These are phyloP conservation scores for Candida germanica DNA, from an alignment of 805 yeast genomes.

Conservation along the genomic window DNA sequence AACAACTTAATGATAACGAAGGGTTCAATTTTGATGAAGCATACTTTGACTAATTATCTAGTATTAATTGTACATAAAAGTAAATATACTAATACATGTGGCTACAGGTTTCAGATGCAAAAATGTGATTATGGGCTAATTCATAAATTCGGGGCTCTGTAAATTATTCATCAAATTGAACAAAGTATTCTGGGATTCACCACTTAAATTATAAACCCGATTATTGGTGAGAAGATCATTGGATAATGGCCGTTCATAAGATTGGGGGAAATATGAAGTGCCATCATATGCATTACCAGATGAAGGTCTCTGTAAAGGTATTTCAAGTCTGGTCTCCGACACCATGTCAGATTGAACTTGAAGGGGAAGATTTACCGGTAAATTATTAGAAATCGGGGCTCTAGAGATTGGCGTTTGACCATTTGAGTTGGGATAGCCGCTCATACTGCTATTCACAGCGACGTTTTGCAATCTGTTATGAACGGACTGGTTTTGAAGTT, in stretches of 20 bases:
- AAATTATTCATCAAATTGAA: constrained; percentile 21
- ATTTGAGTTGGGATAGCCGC: no score
- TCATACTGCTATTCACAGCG: background rate
- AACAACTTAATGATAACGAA: constrained; percentile 45
- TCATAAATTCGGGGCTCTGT: constrained; percentile 24
- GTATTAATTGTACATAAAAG: no score
- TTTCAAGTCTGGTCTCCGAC: no score
- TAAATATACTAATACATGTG: no score
- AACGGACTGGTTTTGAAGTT: constrained; percentile 2
- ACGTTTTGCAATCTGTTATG: constrained; percentile 2
- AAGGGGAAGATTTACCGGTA: no score
- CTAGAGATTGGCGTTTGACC: no score
- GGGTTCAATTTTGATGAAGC: constrained; percentile 29
- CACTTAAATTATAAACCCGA: constrained; percentile 13
- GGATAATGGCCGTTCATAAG: background rate
- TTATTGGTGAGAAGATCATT: constrained; percentile 11
- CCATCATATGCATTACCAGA: background rate
- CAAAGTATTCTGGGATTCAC: constrained; percentile 13
- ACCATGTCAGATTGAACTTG: no score
- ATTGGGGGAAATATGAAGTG: background rate
- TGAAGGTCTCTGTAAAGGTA: no score
- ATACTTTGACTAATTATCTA: no score
- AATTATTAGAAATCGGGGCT: no score
- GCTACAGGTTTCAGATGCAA: no score
- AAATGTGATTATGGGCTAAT: no score